Evolutionary conservation across 2,329 filamentous ascomycete genomes (phyloP).

Genomic region (Mycosphaerella sp.): DNA sequence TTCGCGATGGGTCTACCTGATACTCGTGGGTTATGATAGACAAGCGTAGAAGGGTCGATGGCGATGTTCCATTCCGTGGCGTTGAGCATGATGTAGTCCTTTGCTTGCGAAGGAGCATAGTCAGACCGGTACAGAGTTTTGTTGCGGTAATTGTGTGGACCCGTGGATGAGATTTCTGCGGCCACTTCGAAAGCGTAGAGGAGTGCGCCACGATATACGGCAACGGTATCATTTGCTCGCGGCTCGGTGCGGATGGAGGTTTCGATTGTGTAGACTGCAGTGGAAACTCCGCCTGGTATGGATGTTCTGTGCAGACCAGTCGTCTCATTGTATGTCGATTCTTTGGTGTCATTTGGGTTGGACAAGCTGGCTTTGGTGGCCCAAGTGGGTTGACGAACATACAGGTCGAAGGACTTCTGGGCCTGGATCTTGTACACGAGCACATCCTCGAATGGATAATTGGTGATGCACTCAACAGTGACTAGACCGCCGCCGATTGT

Average conservation of each 20-base stretch:
- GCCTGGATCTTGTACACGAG: constrained; percentile 40
- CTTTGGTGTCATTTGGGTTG: constrained; percentile 19
- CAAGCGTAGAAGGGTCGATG: constrained; percentile 33
- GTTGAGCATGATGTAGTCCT: constrained; percentile 32
- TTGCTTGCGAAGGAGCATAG: constrained; percentile 23
- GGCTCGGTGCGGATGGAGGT: constrained; percentile 32
- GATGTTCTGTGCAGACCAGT: constrained; percentile 36
- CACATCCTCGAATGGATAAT: constrained; percentile 44
- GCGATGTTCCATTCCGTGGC: constrained; percentile 34
- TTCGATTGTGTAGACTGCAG: constrained; percentile 33
- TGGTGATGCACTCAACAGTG: constrained; percentile 43
- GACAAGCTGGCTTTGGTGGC: constrained; percentile 27
- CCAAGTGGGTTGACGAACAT: constrained; percentile 45
- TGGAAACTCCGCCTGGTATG: constrained; percentile 33
- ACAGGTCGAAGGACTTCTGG: constrained; percentile 38
- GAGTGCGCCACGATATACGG: constrained; percentile 34
- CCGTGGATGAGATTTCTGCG: constrained; percentile 19
- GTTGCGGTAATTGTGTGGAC: constrained; percentile 20
- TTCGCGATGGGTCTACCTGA: no score
- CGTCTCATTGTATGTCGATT: not conserved
- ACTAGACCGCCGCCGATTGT: constrained; percentile 37
- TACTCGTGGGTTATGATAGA: constrained; percentile 11
- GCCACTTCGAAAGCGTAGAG: constrained; percentile 35
- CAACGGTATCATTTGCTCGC: constrained; percentile 39
- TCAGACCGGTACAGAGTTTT: constrained; percentile 8